Evolutionary conservation across 2,329 filamentous ascomycete species (phyloP), one percentile per base, ranked within the genome.

Genomic region (Talaromyces sp.): DNA sequence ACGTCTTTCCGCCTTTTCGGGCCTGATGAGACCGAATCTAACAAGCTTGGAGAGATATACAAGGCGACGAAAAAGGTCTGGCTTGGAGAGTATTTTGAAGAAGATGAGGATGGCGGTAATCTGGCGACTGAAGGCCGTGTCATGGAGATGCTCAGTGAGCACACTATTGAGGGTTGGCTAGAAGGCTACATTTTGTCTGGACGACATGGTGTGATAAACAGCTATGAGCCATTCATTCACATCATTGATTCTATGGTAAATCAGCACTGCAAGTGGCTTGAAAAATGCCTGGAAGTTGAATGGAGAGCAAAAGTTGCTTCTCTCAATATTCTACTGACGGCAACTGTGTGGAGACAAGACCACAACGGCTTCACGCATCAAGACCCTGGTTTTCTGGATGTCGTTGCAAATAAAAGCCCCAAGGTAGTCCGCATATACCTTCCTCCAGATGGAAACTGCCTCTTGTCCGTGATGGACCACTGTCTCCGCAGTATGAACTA

Each of bases 221-320:
- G 86, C 70, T 92, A 92, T 75, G 89, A 92, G 73, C 88, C 89
- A 0, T 92, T 92, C 70, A 89, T 92, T 61, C 88, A 92, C 69
- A 85, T 92, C 67, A 91, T 92, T 67, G 88, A 92, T 73, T 90
- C 87, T 1, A 92, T 92, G 89, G 89, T 92, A 62, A 91, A 91
- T 72, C 89, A 91, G 77, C 89, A 92, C 76, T 91, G 88, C 79
- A 92, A 92, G 74, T 92, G 89, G 89, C 83, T 92, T 56, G 89
- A 92, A 73, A 92, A 92, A 77, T 89, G 86, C 65, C 78, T 86
- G n/a, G 89, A 92, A 69, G 86, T 92, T 21, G 85, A 89, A 68
- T 92, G 89, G 89, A 85, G 89, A 56, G 83, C 80, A 66, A 87
- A 87, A 72, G 78, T 92, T 11, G 83, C 88, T 9, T 91, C 88